Percentiles rank a stretch among this genome's conserved stretches.
These are phyloP conservation scores for Angophora floribunda DNA, from an alignment of 345 rosid species.

Conservation along the genomic window DNA sequence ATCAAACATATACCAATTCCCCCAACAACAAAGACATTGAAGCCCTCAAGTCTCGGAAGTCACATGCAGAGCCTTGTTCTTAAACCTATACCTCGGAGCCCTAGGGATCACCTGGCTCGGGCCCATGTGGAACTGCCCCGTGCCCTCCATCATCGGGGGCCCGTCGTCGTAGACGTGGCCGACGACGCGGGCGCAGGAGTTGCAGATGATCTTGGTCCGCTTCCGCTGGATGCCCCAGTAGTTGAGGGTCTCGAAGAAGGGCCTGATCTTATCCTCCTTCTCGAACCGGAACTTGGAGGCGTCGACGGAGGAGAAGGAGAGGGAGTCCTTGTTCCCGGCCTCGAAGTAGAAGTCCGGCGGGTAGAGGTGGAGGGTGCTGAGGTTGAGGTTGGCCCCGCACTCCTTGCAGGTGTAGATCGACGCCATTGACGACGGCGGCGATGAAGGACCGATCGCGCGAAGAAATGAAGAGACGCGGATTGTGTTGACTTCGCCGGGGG, in stretches of 20 bases:
- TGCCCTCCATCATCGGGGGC: conserved; percentile 50
- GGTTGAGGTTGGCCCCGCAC: conserved; percentile 64
- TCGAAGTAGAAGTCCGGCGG: conserved; percentile 81
- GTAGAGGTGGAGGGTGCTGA: conserved; percentile 40
- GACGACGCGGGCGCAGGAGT: conserved; percentile 39
- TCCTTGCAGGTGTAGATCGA: conserved; percentile 64
- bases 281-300: conserved; percentile 57
- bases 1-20: neutral
- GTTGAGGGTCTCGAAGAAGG: conserved; percentile 74
- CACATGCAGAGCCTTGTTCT: conserved; percentile 26
- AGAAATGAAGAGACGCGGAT: neutral
- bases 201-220: conserved; percentile 69
- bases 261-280: conserved; percentile 75
- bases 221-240: conserved; percentile 85
- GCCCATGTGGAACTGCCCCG: conserved; percentile 70
- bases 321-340: conserved; percentile 82
- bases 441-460: neutral
- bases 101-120: conserved; percentile 84
- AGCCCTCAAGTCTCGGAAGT: conserved; percentile 39
- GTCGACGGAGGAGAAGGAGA: conserved; percentile 70
- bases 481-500: neutral
- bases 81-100: conserved; percentile 69
- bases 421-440: conserved; percentile 13
- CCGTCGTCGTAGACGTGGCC: conserved; percentile 85
- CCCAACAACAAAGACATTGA: neutral